Evolutionary conservation across 179 eudicot species (phyloP), one percentile per base, ranked within the genome.

Genomic region (Silene vulgaris): DNA sequence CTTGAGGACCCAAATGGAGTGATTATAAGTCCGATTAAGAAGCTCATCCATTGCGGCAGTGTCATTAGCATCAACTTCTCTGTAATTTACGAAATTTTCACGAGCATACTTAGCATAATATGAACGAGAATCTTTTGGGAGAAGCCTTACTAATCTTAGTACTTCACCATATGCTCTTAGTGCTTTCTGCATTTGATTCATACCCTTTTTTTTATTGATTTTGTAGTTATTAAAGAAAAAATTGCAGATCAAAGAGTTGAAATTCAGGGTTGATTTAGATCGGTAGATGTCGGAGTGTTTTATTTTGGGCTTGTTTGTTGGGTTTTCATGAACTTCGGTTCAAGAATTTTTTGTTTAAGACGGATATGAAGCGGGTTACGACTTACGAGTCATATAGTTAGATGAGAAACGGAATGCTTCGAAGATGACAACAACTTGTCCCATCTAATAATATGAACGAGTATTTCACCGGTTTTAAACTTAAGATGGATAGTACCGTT

Each of bases 81-180:
- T 70, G 82, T 87, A 93, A 50, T 93, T 93, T 57, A 91, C 96
- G 87, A 93, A 91, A 80, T 91, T 93, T 82, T 93, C 98, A 61
- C 97, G 84, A 23, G 93, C 96, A 77, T 87, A 93, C 64, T 91
- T 93, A 74, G 98, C 89, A 79, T 93, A 93, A 76, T 93, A 91
- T 32, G 87, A 80, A n/a, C 93, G 80, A 0, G 90, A 82, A 78
- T 93, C 98, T 80, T 80, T 73, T 0, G 96, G 93, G 5, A 93
- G 89, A 21, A 92, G 88, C 79, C 90, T 82, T 50, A 93, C 87
- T 60, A 93, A 81, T 77, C 97, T 75, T 45, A 93, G 84, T 3
- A 93, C 97, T 62, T 85, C 91, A 0, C 90, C 90, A 74, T 93
- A 93, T 5, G 91, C 97, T 74, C 89, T 81, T 14, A 93, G 13